Evolutionary conservation across 768 basidiomycete species (phyloP), one percentile per base, ranked within the genome.

Genomic region (Lepiota brunneoincarnata): DNA sequence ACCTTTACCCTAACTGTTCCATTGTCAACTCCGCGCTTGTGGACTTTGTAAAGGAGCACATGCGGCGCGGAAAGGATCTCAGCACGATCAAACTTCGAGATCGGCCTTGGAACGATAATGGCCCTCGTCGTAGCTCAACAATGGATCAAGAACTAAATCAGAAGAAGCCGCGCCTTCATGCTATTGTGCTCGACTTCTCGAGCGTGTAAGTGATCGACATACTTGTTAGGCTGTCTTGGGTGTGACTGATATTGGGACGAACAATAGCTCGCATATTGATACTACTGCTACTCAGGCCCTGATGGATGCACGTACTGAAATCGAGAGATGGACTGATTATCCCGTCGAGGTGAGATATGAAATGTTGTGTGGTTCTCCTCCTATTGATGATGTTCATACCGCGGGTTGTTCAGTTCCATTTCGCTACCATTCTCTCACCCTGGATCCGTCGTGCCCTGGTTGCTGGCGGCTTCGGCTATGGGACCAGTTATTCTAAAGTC

Each of bases 81-180:
- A 76, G 77, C 49, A 63, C 70, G n/a, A 74, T 91, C 57, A 79
- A 70, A 52, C 69, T 82, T 41, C 75, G 79, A 57, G 93, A 96
- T 66, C 83, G 94, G 39, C 81, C 91, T 11, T 99, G 96, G 96
- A 99, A 99, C 65, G 94, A 97, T 61, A 86, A 91, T 9, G 91
- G 92, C 23, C 89, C 90, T 46, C 74, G 76, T 15, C 75, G 77
- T 12, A 72, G 74, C 4, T 70, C 69, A 0, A 72, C 63, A 0
- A 77, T 72, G 21, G 82, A 84, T 37, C 79, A 75, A 56, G 69
- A 62, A 43, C 72, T 70, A 14, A 80, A 89, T 56, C 64, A 72
- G 23, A 71, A 69, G 61, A 83, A 79, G 63, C 92, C 95, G 0
- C 64, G 74, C 18, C 73, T 98, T 42, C 86, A 85, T 52, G 93